phyloP scores from a whole-genome alignment of 495 filamentous ascomycete genomes.

The Penicillium salamii region DNA sequence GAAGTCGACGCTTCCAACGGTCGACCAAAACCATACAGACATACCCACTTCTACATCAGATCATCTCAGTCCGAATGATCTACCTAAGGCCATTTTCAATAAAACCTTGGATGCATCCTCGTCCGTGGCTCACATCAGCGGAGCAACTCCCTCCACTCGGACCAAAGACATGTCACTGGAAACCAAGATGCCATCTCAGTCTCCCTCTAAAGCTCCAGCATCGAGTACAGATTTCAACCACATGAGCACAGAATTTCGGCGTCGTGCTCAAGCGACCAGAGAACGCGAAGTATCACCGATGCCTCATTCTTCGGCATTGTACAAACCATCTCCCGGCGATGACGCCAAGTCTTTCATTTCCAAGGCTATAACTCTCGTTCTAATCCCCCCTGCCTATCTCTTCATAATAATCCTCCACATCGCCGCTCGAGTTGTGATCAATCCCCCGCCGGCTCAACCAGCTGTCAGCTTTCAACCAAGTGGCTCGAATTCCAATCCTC shows the following conservation, averaged over 20 bases:
- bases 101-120: background rate
- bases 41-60: background rate
- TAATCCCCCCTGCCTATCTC: constrained; percentile 73
- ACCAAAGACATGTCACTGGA: constrained; percentile 4
- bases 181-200: background rate
- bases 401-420: constrained; percentile 76
- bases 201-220: constrained; percentile 5
- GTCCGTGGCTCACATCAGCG: background rate
- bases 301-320: constrained; percentile 63
- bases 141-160: background rate
- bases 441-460: constrained; percentile 21
- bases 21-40: background rate
- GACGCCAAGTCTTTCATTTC: constrained; percentile 67
- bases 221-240: constrained; percentile 45
- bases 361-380: constrained; percentile 70
- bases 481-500: constrained; percentile 8
- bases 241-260: constrained; percentile 49
- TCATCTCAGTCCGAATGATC: background rate
- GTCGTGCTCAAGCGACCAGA: constrained; percentile 51
- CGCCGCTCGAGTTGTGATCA: constrained; percentile 68
- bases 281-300: constrained; percentile 67
- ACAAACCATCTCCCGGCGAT: constrained; percentile 48
- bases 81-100: background rate
- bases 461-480: constrained; percentile 17
- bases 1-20: background rate